Evolutionary conservation across 2,329 filamentous ascomycete species (phyloP).

Genomic region (Ophiostoma sp.): DNA sequence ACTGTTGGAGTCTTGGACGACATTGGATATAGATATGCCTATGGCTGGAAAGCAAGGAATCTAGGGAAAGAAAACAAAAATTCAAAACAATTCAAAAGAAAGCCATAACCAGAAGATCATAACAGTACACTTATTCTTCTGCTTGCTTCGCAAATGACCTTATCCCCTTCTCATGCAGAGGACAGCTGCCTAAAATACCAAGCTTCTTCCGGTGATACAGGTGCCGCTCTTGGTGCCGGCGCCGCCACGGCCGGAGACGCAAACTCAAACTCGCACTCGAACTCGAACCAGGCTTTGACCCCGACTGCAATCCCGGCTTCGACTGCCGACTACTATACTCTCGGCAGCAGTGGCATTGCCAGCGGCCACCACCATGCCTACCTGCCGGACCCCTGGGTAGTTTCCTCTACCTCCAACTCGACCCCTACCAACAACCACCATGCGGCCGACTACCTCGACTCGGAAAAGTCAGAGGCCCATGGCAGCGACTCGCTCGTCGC

Average conservation of each 20-base stretch:
- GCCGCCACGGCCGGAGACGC: not conserved
- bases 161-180: conserved; percentile 34
- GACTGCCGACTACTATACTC: conserved; percentile 15
- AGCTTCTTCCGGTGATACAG: conserved; percentile 12
- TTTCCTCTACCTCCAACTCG: not conserved
- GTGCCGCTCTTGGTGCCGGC: conserved; percentile 12
- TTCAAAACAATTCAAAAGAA: not conserved
- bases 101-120: not conserved
- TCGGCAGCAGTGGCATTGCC: conserved; percentile 21
- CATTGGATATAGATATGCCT: not conserved
- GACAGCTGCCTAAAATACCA: conserved; percentile 39
- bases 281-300: not conserved
- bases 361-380: conserved; percentile 20
- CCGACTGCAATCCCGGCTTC: not conserved
- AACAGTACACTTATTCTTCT: not conserved
- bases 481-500: conserved; percentile 13
- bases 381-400: conserved; percentile 22
- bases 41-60: not conserved
- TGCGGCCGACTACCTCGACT: not conserved
- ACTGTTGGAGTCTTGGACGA: not conserved
- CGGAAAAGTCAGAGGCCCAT: conserved; percentile 11
- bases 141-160: conserved; percentile 31
- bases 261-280: not conserved
- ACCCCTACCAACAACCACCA: conserved; percentile 2
- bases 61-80: not conserved